phyloP scores from a whole-genome alignment of 345 rosid genomes.

The Aquilaria yunnanensis region DNA sequence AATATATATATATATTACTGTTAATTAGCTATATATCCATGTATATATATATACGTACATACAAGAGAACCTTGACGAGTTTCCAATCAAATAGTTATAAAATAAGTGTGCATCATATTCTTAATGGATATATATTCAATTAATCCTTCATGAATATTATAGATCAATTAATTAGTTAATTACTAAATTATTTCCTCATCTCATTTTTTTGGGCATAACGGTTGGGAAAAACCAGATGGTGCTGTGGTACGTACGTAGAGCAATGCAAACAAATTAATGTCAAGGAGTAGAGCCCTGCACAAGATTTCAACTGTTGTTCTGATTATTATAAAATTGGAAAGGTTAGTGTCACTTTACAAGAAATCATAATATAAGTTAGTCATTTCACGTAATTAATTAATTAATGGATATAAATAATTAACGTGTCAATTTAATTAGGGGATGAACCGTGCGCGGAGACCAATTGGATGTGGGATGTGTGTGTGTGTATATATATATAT shows the following conservation, averaged over 20 bases:
- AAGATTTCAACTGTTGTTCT: conserved; percentile 18
- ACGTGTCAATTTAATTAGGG: background rate
- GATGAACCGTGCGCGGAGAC: conserved; percentile 7
- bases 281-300: conserved; percentile 20
- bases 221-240: conserved; percentile 50
- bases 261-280: conserved; percentile 17
- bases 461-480: conserved; percentile 12
- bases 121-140: background rate
- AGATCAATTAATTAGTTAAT: conserved; percentile 10
- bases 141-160: background rate
- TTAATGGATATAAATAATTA: background rate
- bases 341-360: conserved; percentile 17
- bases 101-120: background rate
- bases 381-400: background rate
- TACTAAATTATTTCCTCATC: conserved; percentile 4
- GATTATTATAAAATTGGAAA: conserved; percentile 14
- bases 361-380: conserved; percentile 8
- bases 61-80: no score
- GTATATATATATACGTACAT: no score
- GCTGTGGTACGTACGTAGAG: conserved; percentile 17
- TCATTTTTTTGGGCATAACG: conserved; percentile 46
- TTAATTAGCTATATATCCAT: no score
- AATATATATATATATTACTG: background rate
- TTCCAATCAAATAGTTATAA: background rate
- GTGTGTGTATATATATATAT: no score